phyloP scores from a whole-genome alignment of 2,329 filamentous ascomycete genomes.

The Chrysoporthe deuterocubensis region DNA sequence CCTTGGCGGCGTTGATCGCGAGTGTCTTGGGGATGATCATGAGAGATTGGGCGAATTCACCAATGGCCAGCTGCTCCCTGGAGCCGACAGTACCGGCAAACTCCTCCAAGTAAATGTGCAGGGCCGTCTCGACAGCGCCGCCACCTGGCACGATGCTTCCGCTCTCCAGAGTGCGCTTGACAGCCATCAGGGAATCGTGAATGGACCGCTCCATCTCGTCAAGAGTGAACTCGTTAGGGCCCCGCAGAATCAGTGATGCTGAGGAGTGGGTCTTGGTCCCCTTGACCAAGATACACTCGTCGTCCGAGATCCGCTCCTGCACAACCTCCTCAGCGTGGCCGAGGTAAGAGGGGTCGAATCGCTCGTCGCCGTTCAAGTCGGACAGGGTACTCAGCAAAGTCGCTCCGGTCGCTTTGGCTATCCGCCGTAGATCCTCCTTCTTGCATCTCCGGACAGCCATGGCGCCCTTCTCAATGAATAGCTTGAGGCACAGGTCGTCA shows the following conservation, averaged over 20 bases:
- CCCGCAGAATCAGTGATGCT: conserved; percentile 93
- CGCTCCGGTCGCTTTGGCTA: conserved; percentile 93
- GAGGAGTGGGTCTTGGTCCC: conserved; percentile 93
- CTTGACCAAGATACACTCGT: conserved; percentile 96
- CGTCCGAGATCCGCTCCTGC: conserved; percentile 98
- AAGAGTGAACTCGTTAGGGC: conserved; percentile 92
- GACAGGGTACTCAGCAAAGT: conserved; percentile 92
- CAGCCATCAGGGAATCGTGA: conserved; percentile 93
- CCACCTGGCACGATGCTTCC: conserved; percentile 96
- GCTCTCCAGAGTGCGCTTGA: conserved; percentile 96
- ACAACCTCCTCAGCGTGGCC: conserved; percentile 93
- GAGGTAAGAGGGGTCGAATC: conserved; percentile 87
- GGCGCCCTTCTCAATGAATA: conserved; percentile 90
- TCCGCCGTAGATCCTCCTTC: conserved; percentile 95
- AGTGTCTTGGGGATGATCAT: conserved; percentile 95
- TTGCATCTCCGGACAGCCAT: conserved; percentile 97
- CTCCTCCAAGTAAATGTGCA: conserved; percentile 99
- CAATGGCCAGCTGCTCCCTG: conserved; percentile 95
- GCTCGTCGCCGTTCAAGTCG: conserved; percentile 96
- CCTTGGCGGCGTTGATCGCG: conserved; percentile 95
- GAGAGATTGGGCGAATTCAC: conserved; percentile 93
- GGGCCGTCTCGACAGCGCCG: conserved; percentile 95
- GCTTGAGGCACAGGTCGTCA: conserved; percentile 92
- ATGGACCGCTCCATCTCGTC: conserved; percentile 99
- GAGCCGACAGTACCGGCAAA: conserved; percentile 97